Conservation (phyloP, 2,329 filamentous ascomycete genomes). For the Fusarium sp. region DNA sequence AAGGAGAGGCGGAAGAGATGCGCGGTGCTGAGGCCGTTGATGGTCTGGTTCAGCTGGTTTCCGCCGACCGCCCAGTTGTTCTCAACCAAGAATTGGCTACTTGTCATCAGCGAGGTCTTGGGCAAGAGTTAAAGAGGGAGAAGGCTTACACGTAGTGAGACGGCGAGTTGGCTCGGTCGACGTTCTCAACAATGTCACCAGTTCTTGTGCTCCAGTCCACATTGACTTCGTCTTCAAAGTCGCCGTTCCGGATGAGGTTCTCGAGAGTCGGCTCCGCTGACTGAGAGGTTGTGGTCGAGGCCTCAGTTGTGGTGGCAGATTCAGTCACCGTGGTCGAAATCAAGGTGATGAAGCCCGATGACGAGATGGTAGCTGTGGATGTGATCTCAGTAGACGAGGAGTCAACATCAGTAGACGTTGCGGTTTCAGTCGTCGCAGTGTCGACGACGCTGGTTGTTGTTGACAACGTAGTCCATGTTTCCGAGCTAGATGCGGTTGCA, state of each 20-base stretch:
- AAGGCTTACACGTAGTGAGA: conserved; percentile 22
- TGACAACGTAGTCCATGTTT: not conserved
- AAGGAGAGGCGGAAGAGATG: conserved; percentile 11
- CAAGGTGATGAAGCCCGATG: too few species aligned
- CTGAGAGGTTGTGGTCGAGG: conserved; percentile 1
- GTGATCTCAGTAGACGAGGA: not conserved
- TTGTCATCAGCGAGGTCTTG: not conserved
- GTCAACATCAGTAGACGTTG: too few species aligned
- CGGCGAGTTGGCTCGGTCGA: not conserved
- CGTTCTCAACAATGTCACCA: not conserved
- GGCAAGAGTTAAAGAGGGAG: not conserved
- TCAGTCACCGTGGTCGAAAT: not conserved
- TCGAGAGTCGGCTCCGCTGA: not conserved
- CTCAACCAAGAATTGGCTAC: not conserved
- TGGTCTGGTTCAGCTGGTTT: conserved; percentile 23
- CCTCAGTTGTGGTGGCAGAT: not conserved
- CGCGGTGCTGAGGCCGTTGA: conserved; percentile 15
- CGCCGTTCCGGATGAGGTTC: conserved; percentile 5
- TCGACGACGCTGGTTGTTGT: not conserved
- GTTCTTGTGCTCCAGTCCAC: conserved; percentile 14
- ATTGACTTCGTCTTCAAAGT: conserved; percentile 11
- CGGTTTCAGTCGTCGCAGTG: not conserved
- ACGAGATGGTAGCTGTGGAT: not conserved
- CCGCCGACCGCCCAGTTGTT: conserved; percentile 4
- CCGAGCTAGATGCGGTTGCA: not conserved